Base-by-base conservation (phyloP, 768 basidiomycete species). In the Tulasnella sp. region DNA sequence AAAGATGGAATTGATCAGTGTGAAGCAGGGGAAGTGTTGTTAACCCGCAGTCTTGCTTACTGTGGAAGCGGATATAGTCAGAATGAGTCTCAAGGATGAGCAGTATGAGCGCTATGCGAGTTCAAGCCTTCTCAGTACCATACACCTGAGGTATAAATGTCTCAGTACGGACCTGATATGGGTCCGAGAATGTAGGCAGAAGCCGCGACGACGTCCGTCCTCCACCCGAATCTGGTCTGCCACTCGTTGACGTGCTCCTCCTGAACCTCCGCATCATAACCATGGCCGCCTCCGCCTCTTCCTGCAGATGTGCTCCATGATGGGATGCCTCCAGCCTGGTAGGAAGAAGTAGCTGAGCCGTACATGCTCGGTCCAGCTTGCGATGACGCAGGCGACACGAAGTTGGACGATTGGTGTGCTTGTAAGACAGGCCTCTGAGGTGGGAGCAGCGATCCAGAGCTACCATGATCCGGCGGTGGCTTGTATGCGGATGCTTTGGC, bases 31-130 rank as follows among this genome's bases (percentile, higher is more conserved):
- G 38, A 41, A 31, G 43, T 42, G 34, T 21, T 29, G 44, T 24
- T 10, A 25, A 48, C 10, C n/a, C 41, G 25, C 45, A 54, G 34
- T 15, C 25, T 52, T 50, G 66, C 78, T 65, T 53, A 85, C 85
- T 83, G 67, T 87, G 85, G 68, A 87, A 88, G 54, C 87, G 80
- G 60, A 87, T 80, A 62, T 80, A 84, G 69, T 87, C 83, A 65
- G 84, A 85, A 61, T 79, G 78, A 9, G 82, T 89, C 70, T 89
- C 86, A n/a, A 82, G 62, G n/a, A 86, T 75, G 9, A 89, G 75
- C 30, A 87, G 69, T 1, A 74, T 25, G 29, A 88, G 70, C 2
- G 87, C 87, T 86, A 58, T 29, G 43, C 19, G 60, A 59, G 27
- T 21, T 48, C 22, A 49, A 30, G 44, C 22, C 59, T 48, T 19